phyloP scores from a whole-genome alignment of 805 yeast genomes.

The Wickerhamomyces bovis region DNA sequence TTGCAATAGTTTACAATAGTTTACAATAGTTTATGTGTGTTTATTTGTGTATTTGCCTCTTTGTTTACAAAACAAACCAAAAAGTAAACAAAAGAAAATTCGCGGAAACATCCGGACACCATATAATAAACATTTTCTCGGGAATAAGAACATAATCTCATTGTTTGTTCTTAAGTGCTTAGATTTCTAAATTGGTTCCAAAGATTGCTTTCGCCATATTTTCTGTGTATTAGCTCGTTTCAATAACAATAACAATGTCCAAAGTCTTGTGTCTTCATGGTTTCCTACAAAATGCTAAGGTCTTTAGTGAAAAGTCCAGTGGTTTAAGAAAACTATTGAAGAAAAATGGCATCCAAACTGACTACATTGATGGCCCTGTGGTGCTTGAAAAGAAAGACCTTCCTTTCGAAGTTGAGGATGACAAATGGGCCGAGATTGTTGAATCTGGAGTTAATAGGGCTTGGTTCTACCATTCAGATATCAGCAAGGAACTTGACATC shows the following conservation, averaged over 20 bases:
- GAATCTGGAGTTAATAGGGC: slow-evolving; percentile 46
- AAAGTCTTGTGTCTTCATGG: slow-evolving; percentile 88
- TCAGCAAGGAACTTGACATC: slow-evolving; percentile 41
- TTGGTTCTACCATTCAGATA: slow-evolving; percentile 68
- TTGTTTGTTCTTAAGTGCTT: not conserved
- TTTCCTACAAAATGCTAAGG: slow-evolving; percentile 75
- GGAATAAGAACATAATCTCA: not conserved
- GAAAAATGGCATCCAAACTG: slow-evolving; percentile 58
- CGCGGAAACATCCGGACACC: not conserved
- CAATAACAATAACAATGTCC: slow-evolving; percentile 21
- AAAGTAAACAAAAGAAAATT: not conserved
- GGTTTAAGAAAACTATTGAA: slow-evolving; percentile 77
- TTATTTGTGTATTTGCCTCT: too few relatives aligned
- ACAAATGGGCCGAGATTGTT: slow-evolving; percentile 41
- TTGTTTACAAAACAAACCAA: not conserved
- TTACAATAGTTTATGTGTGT: too few relatives aligned
- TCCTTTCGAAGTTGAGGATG: slow-evolving; percentile 60
- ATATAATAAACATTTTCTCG: not conserved
- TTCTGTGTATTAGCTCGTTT: too few relatives aligned
- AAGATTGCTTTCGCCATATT: too few relatives aligned
- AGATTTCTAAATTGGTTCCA: too few relatives aligned
- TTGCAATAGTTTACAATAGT: too few relatives aligned
- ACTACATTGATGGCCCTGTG: slow-evolving; percentile 77
- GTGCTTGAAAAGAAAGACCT: slow-evolving; percentile 60
- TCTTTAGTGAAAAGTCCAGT: slow-evolving; percentile 83